phyloP scores from a whole-genome alignment of 768 basidiomycete species.

The Wakefieldia striispora region DNA sequence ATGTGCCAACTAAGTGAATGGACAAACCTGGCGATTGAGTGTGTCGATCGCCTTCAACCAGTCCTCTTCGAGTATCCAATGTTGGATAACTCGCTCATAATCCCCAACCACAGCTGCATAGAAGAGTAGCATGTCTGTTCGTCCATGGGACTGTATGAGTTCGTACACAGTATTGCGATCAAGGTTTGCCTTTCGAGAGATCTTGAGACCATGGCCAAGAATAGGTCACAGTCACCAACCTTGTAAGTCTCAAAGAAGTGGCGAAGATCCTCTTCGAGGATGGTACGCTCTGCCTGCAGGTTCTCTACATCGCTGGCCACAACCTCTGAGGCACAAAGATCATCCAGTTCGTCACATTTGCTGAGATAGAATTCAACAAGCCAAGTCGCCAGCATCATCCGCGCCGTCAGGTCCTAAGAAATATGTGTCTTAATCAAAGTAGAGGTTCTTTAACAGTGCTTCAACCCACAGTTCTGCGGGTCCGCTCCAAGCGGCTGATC shows the following conservation, averaged over 20 bases:
- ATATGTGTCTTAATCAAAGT: neutral
- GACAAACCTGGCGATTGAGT: slow-evolving; percentile 79
- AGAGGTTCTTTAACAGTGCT: neutral
- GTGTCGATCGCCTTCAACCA: slow-evolving; percentile 89
- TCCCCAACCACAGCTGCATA: slow-evolving; percentile 85
- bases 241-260: slow-evolving; percentile 95
- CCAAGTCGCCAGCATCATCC: slow-evolving; percentile 99
- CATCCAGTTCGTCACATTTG: slow-evolving; percentile 95
- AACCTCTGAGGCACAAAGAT: slow-evolving; percentile 85
- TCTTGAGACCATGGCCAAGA: neutral
- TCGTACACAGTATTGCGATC: slow-evolving; percentile 87
- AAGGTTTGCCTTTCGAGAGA: slow-evolving; percentile 64
- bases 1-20: neutral
- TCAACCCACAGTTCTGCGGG: slow-evolving; percentile 71
- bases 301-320: slow-evolving; percentile 82
- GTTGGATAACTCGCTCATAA: slow-evolving; percentile 78
- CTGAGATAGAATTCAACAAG: slow-evolving; percentile 95
- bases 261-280: slow-evolving; percentile 89
- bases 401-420: slow-evolving; percentile 80
- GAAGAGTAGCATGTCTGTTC: slow-evolving; percentile 88
- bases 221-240: slow-evolving; percentile 40
- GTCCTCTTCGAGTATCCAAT: slow-evolving; percentile 90
- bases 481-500: slow-evolving; percentile 80
- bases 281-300: slow-evolving; percentile 69
- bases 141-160: slow-evolving; percentile 89